Evolutionary conservation across 192 early-diverging fungal genomes (phyloP).

Genomic region (Thoreauomyces humboldtii): DNA sequence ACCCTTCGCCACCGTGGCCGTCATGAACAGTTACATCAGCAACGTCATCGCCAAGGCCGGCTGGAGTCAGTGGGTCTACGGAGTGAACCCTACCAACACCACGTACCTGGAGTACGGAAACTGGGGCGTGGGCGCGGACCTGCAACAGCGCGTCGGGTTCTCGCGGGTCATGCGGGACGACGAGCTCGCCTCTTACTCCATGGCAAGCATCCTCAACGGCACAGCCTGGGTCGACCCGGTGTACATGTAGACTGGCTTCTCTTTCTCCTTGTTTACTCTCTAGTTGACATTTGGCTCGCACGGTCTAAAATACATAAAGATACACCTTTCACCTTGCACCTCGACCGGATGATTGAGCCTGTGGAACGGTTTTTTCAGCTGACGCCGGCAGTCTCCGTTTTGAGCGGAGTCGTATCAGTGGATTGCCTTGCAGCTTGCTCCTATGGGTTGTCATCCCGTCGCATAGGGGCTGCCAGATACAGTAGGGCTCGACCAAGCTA

Average conservation of each 20-base stretch:
- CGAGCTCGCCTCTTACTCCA: not conserved
- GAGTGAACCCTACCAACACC: not conserved
- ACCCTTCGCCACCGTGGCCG: constrained; percentile 5
- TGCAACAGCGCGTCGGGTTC: not conserved
- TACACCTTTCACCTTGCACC: too few relatives aligned
- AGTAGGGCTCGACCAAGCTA: too few relatives aligned
- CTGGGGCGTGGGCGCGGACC: constrained; percentile 1
- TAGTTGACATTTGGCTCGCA: too few relatives aligned
- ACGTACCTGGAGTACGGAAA: constrained; percentile 17
- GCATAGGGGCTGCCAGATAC: too few relatives aligned
- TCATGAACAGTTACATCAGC: constrained; percentile 5
- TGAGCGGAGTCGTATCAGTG: too few relatives aligned
- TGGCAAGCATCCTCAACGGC: not conserved
- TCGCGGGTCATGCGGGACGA: not conserved
- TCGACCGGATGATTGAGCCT: too few relatives aligned
- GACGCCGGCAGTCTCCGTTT: too few relatives aligned
- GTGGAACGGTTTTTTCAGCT: too few relatives aligned
- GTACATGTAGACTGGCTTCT: not conserved
- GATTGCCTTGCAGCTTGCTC: too few relatives aligned
- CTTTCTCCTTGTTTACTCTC: too few relatives aligned
- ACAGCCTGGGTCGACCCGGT: not conserved
- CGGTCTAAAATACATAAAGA: too few relatives aligned
- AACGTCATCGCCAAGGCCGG: constrained; percentile 4
- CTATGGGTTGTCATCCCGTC: too few relatives aligned
- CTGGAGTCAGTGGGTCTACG: not conserved